Evolutionary conservation across 2,329 filamentous ascomycete species (phyloP).

Genomic region (Trichoderma citrinoviride): DNA sequence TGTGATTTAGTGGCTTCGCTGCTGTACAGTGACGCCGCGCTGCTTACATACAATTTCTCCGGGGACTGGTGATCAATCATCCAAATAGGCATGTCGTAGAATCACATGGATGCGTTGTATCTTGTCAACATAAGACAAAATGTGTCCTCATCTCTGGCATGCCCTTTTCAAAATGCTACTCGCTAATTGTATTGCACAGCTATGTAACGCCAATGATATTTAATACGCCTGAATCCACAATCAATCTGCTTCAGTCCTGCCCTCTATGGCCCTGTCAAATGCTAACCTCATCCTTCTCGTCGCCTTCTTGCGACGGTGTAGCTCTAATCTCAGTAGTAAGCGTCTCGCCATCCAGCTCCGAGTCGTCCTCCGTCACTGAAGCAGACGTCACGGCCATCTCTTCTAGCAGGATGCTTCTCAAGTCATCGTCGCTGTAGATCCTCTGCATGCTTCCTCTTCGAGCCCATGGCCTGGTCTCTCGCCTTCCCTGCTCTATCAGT

Average conservation of each 20-base stretch:
- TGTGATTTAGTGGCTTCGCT: neutral
- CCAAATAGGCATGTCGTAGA: slow-evolving; percentile 12
- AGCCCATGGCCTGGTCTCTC: slow-evolving; percentile 49
- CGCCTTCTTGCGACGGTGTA: slow-evolving; percentile 19
- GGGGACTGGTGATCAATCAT: neutral
- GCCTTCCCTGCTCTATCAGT: slow-evolving; percentile 57
- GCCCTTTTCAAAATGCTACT: neutral
- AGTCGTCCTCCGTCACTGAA: slow-evolving; percentile 39
- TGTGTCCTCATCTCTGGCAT: neutral
- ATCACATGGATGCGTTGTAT: neutral
- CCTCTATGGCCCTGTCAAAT: neutral
- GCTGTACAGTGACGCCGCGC: neutral
- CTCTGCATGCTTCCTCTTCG: slow-evolving; percentile 56
- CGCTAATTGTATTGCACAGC: neutral
- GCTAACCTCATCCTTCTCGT: slow-evolving; percentile 24
- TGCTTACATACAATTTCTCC: neutral
- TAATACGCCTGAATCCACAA: neutral
- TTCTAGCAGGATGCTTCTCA: slow-evolving; percentile 47
- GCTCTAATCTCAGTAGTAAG: neutral
- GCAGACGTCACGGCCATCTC: slow-evolving; percentile 33
- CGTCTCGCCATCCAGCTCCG: slow-evolving; percentile 29
- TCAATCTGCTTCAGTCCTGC: neutral
- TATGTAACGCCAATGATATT: neutral
- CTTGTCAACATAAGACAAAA: neutral
- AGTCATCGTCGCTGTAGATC: slow-evolving; percentile 60